These are phyloP conservation scores for Monoraphidium neglectum DNA, from an alignment of 139 green algal species.

Conservation along the genomic window DNA sequence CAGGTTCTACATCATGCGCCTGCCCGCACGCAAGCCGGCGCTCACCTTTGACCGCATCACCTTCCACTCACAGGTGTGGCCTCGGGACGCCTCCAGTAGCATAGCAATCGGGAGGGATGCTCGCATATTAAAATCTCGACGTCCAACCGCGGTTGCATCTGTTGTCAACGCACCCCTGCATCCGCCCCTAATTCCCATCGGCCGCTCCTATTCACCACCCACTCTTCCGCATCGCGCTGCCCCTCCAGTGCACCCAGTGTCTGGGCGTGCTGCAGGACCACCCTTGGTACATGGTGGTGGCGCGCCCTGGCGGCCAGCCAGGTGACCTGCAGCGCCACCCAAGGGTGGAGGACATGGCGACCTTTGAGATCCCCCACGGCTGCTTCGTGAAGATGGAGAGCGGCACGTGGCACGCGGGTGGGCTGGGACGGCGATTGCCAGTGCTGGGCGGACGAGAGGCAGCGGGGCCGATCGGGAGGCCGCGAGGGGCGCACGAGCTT, in stretches of 20 bases:
- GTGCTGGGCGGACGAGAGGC: too few relatives aligned
- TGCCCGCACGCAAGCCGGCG: slow-evolving; percentile 55
- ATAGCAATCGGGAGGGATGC: too few relatives aligned
- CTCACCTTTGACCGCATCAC: slow-evolving; percentile 88
- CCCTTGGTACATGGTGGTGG: slow-evolving; percentile 88
- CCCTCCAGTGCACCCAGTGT: slow-evolving; percentile 62
- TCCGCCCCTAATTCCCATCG: slow-evolving; percentile 34
- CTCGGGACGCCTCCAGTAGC: too few relatives aligned
- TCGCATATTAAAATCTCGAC: too few relatives aligned
- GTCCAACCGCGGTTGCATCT: too few relatives aligned
- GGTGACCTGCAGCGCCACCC: slow-evolving; percentile 48
- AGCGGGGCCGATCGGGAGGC: too few relatives aligned
- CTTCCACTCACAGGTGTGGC: slow-evolving; percentile 78
- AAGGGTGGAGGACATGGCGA: slow-evolving; percentile 41
- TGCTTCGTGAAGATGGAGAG: slow-evolving; percentile 75
- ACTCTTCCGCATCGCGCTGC: not conserved
- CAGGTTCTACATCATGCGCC: slow-evolving; percentile 95
- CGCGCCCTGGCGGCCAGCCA: slow-evolving; percentile 51
- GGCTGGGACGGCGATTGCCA: not conserved
- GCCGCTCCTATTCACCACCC: slow-evolving; percentile 40
- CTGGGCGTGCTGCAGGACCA: slow-evolving; percentile 46
- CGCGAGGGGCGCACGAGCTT: too few relatives aligned
- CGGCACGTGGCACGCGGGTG: slow-evolving; percentile 45
- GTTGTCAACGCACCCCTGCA: too few relatives aligned
- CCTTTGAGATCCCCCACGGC: slow-evolving; percentile 64